Base-by-base conservation (phyloP, 768 basidiomycete species). In the Nidula microcarpa region DNA sequence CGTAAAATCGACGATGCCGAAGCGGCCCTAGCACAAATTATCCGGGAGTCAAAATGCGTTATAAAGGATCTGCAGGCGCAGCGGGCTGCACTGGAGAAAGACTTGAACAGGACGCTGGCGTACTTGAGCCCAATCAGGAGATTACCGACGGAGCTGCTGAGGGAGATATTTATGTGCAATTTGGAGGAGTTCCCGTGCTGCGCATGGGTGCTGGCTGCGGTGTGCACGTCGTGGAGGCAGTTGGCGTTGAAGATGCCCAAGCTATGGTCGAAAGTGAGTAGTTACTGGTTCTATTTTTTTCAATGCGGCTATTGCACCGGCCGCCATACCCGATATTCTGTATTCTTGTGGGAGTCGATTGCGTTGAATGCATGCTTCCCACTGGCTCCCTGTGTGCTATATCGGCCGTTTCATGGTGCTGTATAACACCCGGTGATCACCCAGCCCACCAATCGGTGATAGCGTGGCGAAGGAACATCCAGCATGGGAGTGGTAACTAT, bases 181-280 rank as follows among this genome's bases (percentile, higher is more conserved):
- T 90, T 88, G 57, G 82, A 86, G 52, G 80, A 81, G 51, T 76
- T 86, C 63, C 80, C 86, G n/a, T 86, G 84, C 61, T 83, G 80
- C 61, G 85, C 86, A 6, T 91, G 89, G 89, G 78, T 85, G 18
- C 77, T 91, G 41, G 77, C 87, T 3, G 79, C 86, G 0, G 87
- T 91, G 3, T 89, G 82, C 57, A 63, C 75, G 6, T 69, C 78
- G 13, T 91, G 89, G 89, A 74, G 89, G 50, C 72, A 76, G 49
- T 72, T 88, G 41, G 80, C 80, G 3, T 68, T 91, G 33, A 72
- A 76, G 17, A 87, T 87, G 67, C 89, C 89, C 4, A 75, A 60
- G 41, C 66, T 91, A 43, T 91, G 89, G 89, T 87, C 87, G 47
- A 90, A 87, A 77, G 88, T 89, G 60, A 69, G 77, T 74, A 8